These are phyloP conservation scores for Penicillium carneum DNA, from an alignment of 2,329 filamentous ascomycete genomes.

Conservation along the genomic window DNA sequence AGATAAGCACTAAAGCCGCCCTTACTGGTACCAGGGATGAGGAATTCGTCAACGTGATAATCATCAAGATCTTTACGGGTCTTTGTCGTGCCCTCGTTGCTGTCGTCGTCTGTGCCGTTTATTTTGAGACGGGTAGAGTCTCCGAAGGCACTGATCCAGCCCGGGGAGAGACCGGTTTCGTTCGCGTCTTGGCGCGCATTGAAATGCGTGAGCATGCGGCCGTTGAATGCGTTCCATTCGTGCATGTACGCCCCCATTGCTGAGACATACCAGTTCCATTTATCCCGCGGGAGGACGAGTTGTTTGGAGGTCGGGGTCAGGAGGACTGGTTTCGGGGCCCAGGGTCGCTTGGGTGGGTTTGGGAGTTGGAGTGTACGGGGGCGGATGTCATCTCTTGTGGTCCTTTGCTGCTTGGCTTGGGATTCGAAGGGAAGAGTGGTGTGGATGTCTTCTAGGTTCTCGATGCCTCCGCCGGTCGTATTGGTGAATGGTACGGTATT, in stretches of 20 bases:
- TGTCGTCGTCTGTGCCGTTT: slow-evolving; percentile 35
- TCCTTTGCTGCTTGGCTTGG: slow-evolving; percentile 55
- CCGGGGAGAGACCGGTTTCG: slow-evolving; percentile 53
- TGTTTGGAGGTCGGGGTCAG: slow-evolving; percentile 42
- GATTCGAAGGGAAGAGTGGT: slow-evolving; percentile 67
- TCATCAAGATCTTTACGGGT: slow-evolving; percentile 29
- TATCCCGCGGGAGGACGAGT: slow-evolving; percentile 53
- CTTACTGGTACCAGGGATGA: slow-evolving; percentile 43
- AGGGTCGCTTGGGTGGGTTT: slow-evolving; percentile 60
- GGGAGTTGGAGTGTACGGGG: slow-evolving; percentile 57
- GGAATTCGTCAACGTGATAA: slow-evolving; percentile 36
- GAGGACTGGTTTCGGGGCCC: slow-evolving; percentile 38
- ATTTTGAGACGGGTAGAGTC: slow-evolving; percentile 51
- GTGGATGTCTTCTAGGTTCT: slow-evolving; percentile 61
- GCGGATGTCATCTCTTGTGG: slow-evolving; percentile 48
- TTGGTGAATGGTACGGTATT: slow-evolving; percentile 59
- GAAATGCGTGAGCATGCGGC: slow-evolving; percentile 64
- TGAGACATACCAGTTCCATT: slow-evolving; percentile 61
- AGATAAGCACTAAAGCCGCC: slow-evolving; percentile 56
- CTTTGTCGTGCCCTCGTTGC: slow-evolving; percentile 22
- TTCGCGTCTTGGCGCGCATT: slow-evolving; percentile 59
- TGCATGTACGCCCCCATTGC: slow-evolving; percentile 64
- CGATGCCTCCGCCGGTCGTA: slow-evolving; percentile 58
- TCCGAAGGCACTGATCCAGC: slow-evolving; percentile 62
- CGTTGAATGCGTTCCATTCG: slow-evolving; percentile 64